Base-by-base conservation (phyloP, 2,329 filamentous ascomycete species). In the Botrytis byssoidea region DNA sequence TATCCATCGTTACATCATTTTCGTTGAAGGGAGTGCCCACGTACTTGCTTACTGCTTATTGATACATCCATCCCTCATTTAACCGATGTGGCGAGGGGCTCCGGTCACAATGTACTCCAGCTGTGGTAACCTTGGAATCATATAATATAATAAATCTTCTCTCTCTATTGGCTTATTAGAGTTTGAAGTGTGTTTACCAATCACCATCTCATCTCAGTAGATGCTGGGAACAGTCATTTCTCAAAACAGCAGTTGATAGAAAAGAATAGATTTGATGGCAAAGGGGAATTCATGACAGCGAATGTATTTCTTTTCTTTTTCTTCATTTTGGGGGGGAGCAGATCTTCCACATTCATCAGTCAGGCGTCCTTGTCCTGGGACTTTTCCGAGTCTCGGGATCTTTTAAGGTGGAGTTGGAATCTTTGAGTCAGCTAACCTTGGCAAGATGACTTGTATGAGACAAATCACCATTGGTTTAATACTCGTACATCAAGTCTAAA, bases 371-470 rank as follows among this genome's bases (percentile, higher is more conserved):
- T n/a, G 64, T 66, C 64, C 64, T 25, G 44, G 64, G 44, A 51
- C 64, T 51, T 51, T 67, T 67, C 65, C 14, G 46, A 67, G 35
- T 67, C 65, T 67, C 32, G 65, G 46, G 32, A 67, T 67, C 46
- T 67, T 67, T 29, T 40, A 22, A 67, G 20, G 46, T 67, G 32
- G 65, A 55, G 65, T 67, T 42, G 65, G 18, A 55, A 51, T 22
- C 25, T 67, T 55, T 51, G 61, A 67, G 65, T 55, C n/a, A 35
- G 65, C 46, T 20, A 67, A 40, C 65, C 65, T 67, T 67, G 65
- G 65, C 65, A 51, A 67, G 64, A 67, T 67, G 64, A 67, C 64
- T 67, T 67, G 46, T 51, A 55, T 67, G 22, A 51, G 44, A 67
- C 22, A n/a, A 51, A 51, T 51, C n/a, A 51, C 48, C 25, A 37